Base-by-base conservation (phyloP, 2,329 filamentous ascomycete genomes). In the Lithohypha guttulata region DNA sequence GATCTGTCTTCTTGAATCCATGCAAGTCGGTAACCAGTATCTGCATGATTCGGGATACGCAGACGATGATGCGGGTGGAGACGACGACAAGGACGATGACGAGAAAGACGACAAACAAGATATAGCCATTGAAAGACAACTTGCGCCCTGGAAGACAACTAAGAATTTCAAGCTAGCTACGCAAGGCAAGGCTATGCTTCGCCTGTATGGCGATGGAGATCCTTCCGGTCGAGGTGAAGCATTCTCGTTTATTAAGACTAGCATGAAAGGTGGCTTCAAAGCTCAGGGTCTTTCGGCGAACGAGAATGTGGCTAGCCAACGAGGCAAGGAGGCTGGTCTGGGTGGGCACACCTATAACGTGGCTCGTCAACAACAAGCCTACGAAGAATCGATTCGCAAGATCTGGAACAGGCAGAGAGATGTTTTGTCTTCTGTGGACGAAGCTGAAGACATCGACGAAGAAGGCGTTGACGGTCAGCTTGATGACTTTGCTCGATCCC, bases 321-420 rank as follows among this genome's bases (percentile, higher is more conserved):
- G 77, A 48, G 20, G 25, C 8, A 40, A 40, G 20, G 37, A 40
- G 4, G 27, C 20, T 19, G 74, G 79, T 41, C 66, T 71, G 48
- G 86, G 86, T 40, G 91, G 91, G 0, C 91, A 98, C 61, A 87
- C 84, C 51, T 98, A 98, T 66, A 98, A 98, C 48, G 91, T 98
- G 44, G 91, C 89, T 55, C 80, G 84, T 50, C 91, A 98, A 59
- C 85, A 96, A 55, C 79, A 77, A 46, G 82, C 85, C 52, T 98
- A 98, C 58, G 85, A 93, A 51, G 80, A 87, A 38, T 85, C 85
- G 15, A 95, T 98, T 51, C 76, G 79, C 41, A 78, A 84, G 44
- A 95, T 96, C 45, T 98, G 91, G 91, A 79, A 85, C 44, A 79
- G 81, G 49, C 89, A 96, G 59, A 84, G 81, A 59, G 64, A 73